These are phyloP conservation scores for Biancaea sappan DNA, from an alignment of 306 rosid genomes.

Conservation along the genomic window DNA sequence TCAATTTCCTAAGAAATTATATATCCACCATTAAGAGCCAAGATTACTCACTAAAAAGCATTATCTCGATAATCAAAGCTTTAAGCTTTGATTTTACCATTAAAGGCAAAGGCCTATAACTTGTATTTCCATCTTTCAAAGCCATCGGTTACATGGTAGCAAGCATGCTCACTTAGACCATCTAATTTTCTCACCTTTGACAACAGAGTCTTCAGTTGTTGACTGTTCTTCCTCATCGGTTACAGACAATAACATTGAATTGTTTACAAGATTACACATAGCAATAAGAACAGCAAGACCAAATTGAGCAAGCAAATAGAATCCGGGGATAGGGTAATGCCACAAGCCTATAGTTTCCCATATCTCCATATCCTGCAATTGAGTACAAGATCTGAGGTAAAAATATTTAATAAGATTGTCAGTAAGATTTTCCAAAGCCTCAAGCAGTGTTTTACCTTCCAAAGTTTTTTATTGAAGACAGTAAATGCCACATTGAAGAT, in stretches of 20 bases:
- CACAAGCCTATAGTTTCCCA: conserved; percentile 97
- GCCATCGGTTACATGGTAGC: background rate
- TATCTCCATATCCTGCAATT: conserved; percentile 76
- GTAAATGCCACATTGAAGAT: conserved; percentile 79
- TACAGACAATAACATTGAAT: conserved; percentile 70
- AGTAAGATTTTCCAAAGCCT: conserved; percentile 23
- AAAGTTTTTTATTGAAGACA: conserved; percentile 57
- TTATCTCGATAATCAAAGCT: background rate
- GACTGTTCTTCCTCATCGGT: conserved; percentile 62
- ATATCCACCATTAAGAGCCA: background rate
- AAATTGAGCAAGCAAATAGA: conserved; percentile 87
- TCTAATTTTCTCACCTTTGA: conserved; percentile 57
- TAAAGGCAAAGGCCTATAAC: background rate
- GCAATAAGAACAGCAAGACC: conserved; percentile 88
- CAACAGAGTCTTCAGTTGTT: conserved; percentile 50
- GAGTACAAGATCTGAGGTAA: conserved; percentile 31
- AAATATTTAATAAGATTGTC: conserved; percentile 22
- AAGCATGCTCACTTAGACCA: conserved; percentile 16
- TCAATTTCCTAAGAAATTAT: background rate
- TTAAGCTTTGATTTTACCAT: background rate
- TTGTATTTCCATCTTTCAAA: background rate
- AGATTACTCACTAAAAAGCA: background rate
- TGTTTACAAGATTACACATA: conserved; percentile 81
- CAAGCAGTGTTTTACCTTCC: conserved; percentile 63
- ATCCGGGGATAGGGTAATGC: conserved; percentile 91